Percentiles rank a stretch among this genome's conserved stretches.
Conservation (phyloP, 2,329 filamentous ascomycete genomes). For the Dryadomyces quercus-mongolicae region DNA sequence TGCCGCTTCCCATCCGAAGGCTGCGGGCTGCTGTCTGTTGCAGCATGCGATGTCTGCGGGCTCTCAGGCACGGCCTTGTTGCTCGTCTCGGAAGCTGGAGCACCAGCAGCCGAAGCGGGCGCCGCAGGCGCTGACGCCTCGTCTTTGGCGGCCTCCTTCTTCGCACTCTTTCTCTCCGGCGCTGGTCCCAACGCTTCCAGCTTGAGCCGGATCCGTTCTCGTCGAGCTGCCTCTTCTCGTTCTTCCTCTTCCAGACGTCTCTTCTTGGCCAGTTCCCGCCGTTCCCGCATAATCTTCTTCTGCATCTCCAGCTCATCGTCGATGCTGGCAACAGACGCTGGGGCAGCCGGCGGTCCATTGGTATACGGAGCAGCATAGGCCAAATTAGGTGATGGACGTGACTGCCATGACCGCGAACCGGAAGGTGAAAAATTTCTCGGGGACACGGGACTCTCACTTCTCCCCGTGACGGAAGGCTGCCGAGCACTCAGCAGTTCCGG, state of each 20-base stretch:
- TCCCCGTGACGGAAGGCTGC: conserved; percentile 36
- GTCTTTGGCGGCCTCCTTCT: conserved; percentile 37
- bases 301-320: conserved; percentile 50
- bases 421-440: conserved; percentile 29
- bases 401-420: conserved; percentile 25
- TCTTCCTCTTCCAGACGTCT: conserved; percentile 56
- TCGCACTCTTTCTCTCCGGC: conserved; percentile 45
- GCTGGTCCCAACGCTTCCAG: conserved; percentile 56
- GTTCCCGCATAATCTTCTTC: conserved; percentile 62
- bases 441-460: conserved; percentile 37
- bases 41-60: background rate
- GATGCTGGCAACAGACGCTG: conserved; percentile 16
- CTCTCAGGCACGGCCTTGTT: background rate
- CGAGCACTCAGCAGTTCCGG: conserved; percentile 31
- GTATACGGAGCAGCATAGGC: conserved; percentile 4
- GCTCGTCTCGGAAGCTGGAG: background rate
- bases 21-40: background rate
- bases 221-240: conserved; percentile 58
- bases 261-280: conserved; percentile 56
- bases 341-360: conserved; percentile 3
- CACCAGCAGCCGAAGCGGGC: background rate
- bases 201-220: conserved; percentile 60
- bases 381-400: conserved; percentile 28
- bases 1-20: background rate
- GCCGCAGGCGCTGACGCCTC: conserved; percentile 1